Evolutionary conservation across 345 rosid genomes (phyloP).

Genomic region (Odontarrhena argentea): DNA sequence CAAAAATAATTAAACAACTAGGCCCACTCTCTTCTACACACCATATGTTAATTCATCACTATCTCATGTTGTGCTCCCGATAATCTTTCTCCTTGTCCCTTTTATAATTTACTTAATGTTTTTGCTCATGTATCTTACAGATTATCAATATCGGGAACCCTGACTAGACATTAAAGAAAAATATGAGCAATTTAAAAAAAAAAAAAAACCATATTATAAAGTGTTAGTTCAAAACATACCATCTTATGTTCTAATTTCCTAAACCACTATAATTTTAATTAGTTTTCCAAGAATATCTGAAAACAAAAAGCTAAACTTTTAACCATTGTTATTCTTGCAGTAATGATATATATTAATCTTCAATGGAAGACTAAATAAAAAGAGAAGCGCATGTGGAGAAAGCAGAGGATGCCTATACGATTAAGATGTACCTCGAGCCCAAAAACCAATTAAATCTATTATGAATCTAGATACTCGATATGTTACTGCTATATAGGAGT

Average conservation of each 20-base stretch:
- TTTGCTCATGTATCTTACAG: background rate
- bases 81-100: conserved; percentile 15
- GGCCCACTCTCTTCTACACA: conserved; percentile 48
- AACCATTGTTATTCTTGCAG: background rate
- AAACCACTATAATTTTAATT: too few relatives aligned
- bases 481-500: conserved; percentile 4
- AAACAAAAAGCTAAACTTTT: too few relatives aligned
- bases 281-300: too few relatives aligned
- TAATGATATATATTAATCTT: background rate
- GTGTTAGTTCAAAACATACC: too few relatives aligned
- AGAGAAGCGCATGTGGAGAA: conserved; percentile 31
- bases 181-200: too few relatives aligned
- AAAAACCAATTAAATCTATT: conserved; percentile 24
- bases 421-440: conserved; percentile 40
- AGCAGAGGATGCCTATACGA: conserved; percentile 8
- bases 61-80: conserved; percentile 38
- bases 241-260: too few relatives aligned
- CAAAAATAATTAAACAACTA: conserved; percentile 31
- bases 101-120: background rate
- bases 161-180: background rate
- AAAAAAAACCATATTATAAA: too few relatives aligned
- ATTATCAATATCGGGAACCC: background rate
- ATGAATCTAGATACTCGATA: conserved; percentile 33
- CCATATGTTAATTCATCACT: conserved; percentile 39
- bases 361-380: background rate